Evolutionary conservation across 805 yeast species (phyloP), one percentile per base, ranked within the genome.

Genomic region (Saccharomycopsis vini): DNA sequence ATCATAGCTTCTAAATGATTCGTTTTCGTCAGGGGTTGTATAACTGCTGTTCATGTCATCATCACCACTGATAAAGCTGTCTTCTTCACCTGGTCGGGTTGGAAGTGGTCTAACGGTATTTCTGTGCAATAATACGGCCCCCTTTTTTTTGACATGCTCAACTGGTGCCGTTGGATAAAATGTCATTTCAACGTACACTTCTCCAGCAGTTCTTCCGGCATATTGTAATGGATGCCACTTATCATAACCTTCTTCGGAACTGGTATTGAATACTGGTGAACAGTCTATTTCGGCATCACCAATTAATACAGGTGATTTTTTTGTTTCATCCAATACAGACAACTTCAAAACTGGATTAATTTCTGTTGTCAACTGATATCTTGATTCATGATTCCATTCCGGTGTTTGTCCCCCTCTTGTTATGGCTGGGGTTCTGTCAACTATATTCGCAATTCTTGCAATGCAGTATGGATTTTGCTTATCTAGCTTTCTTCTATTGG

Each of bases 341-440:
- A 92, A 66, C 49, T 77, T 76, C 63, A 92, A 60, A 0, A 69
- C 48, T 1, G 87, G 81, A 40, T 72, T 76, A 22, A 80, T 68
- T 30, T 79, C 82, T 5, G 83, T 71, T 1, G 78, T 69, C 21
- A 86, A 66, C 31, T 72, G 72, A 56, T 83, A 85, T 52, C 85
- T 66, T 45, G 82, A 67, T 50, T 84, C 87, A 48, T 78, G 78
- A 47, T 85, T 79, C 86, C 97, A 92, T 18, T 69, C 74, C 1
- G 98, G 98, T 3, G 85, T 82, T 58, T 92, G 98, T 2, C 98
- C 98, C 1, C 95, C 98, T 52, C 97, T 66, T 42, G 75, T 72
- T 47, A 84, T 78, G 0, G 86, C 72, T 29, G 77, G 79, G 1
- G 97, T 86, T 55, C 81, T 77, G 51, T 83, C 79, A 7, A 94